phyloP scores from a whole-genome alignment of 2,329 filamentous ascomycete genomes.

The Fusarium sp. region DNA sequence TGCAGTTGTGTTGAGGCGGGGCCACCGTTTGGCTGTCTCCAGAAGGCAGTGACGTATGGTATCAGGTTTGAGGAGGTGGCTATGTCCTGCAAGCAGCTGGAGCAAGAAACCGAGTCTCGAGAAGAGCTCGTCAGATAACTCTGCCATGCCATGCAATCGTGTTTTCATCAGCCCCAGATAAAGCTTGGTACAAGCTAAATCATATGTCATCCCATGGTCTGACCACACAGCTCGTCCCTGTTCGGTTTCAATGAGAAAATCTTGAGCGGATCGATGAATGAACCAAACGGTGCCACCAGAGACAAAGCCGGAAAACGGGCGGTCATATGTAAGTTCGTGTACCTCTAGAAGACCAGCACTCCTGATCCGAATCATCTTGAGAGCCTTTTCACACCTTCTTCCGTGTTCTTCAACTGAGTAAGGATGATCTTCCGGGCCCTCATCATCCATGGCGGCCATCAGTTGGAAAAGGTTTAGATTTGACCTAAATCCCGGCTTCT shows the following conservation, averaged over 20 bases:
- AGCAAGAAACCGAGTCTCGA: fast-evolving
- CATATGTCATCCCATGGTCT: neutral
- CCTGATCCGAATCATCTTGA: neutral
- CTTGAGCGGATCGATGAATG: neutral
- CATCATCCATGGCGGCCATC: neutral
- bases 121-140: fast-evolving
- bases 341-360: neutral
- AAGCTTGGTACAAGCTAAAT: neutral
- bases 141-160: fast-evolving
- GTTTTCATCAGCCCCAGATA: neutral
- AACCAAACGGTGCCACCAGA: neutral
- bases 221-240: neutral
- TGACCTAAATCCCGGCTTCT: neutral
- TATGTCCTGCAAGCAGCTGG: neutral
- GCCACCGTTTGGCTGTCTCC: neutral
- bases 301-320: no score
- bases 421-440: neutral
- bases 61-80: neutral
- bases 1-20: neutral
- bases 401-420: neutral
- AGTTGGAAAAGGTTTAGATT: neutral
- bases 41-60: neutral
- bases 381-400: neutral
- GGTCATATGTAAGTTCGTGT: neutral
- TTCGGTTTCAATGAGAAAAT: neutral